Base-by-base conservation (phyloP, 805 yeast genomes). In the Suhomyces xylopsoci region DNA sequence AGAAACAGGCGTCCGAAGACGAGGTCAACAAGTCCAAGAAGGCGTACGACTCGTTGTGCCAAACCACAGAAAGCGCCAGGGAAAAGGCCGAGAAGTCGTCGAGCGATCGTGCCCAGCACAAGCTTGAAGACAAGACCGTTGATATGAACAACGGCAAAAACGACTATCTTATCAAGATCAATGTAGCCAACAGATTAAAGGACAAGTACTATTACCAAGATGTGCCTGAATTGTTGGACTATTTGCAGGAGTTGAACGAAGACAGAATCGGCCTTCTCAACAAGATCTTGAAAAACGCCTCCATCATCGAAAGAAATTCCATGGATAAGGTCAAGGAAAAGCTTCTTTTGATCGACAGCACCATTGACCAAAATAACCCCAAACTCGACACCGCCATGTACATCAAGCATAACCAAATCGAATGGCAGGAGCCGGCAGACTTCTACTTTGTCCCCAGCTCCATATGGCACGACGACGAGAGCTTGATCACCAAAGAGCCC, bases 391-490 rank as follows among this genome's bases (percentile, higher is more conserved):
- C 92, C 0, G 85, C 89, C 32, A 93, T 94, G 97, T 94, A 85
- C 69, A 84, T 91, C 51, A 91, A 91, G 63, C 99, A 94, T 70
- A 94, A 94, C 66, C 56, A 80, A 24, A 69, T 71, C 17, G 70
- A 67, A 15, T 94, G 97, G 97, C 77, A 77, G 45, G 97, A 91
- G 61, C 98, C 97, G 1, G 75, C 74, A 6, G 98, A 93, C 70
- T 90, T 88, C 64, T 78, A 82, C 58, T 94, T 88, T 62, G 81
- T 88, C 56, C 97, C 98, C 1, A 85, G 96, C 24, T 85, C 91
- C 28, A 86, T 94, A 42, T 94, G 99, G 99, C 98, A 93, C 69
- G 99, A 94, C 63, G 97, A 94, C 68, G 97, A 90, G 58, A 73
- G 81, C 34, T 79, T 88, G 62, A 77, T 86, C 56, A 79, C 83